Evolutionary conservation across 176 grass and related monocot genomes (phyloP).

Genomic region (Musa troglodytarum): DNA sequence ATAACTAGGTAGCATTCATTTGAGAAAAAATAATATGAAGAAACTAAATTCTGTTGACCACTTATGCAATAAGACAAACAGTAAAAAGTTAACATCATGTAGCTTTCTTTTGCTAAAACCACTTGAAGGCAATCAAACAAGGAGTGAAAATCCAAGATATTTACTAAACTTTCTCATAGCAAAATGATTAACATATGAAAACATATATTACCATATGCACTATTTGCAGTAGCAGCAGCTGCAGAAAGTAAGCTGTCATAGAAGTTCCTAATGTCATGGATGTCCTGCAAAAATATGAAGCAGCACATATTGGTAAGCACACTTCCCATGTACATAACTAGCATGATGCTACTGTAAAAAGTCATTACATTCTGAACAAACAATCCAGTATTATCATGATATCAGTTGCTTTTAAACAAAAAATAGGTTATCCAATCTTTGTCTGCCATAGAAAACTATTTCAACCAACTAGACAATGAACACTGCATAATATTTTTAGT

Average conservation of each 20-base stretch:
- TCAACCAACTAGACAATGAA: too few species aligned
- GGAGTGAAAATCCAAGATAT: neutral
- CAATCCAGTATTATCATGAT: neutral
- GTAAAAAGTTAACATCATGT: too few species aligned
- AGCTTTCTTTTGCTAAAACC: too few species aligned
- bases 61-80: too few species aligned
- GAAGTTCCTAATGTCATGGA: slow-evolving; percentile 70
- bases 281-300: slow-evolving; percentile 44
- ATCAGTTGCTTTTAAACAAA: too few species aligned
- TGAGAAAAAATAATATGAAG: too few species aligned
- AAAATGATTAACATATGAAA: neutral
- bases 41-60: too few species aligned
- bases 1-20: too few species aligned
- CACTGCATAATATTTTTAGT: too few species aligned
- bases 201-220: slow-evolving; percentile 58
- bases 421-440: too few species aligned
- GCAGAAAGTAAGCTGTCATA: slow-evolving; percentile 93
- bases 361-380: neutral
- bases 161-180: neutral
- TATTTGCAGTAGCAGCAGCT: slow-evolving; percentile 80
- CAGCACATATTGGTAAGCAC: neutral
- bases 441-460: too few species aligned
- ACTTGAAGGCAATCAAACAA: neutral
- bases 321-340: slow-evolving; percentile 14
- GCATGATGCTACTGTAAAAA: neutral